These are phyloP conservation scores for Pyrenopolyporus hunteri DNA, from an alignment of 495 filamentous ascomycete genomes.

Conservation along the genomic window DNA sequence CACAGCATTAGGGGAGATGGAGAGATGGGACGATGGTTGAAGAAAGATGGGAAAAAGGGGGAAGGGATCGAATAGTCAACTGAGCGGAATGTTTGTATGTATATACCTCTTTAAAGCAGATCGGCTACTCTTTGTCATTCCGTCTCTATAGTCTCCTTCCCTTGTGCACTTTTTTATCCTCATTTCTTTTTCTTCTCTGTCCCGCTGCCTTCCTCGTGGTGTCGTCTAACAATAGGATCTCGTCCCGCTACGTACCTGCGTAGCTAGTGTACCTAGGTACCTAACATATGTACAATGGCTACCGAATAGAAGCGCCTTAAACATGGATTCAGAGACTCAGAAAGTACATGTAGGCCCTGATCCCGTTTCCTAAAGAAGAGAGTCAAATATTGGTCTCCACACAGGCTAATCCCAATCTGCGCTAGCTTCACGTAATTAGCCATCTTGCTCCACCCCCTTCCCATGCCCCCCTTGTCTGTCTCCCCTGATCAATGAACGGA, in stretches of 20 bases:
- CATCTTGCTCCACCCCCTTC: constrained; percentile 23
- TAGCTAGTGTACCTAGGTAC: not conserved
- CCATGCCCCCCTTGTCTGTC: constrained; percentile 10
- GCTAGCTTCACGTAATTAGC: constrained; percentile 36
- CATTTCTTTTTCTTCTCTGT: constrained; percentile 8
- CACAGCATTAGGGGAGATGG: constrained; percentile 25
- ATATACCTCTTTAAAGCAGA: no score
- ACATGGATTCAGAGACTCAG: not conserved
- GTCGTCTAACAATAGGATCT: constrained; percentile 8
- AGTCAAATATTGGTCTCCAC: constrained; percentile 25
- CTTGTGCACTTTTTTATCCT: constrained; percentile 1
- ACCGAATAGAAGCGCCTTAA: not conserved
- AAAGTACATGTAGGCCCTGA: constrained; percentile 27
- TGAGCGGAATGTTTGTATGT: constrained; percentile 10
- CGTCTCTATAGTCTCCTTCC: constrained; percentile 20
- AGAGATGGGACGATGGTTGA: not conserved
- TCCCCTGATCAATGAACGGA: constrained; percentile 34
- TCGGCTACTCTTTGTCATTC: constrained; percentile 24
- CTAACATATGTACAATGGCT: not conserved
- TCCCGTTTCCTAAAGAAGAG: constrained; percentile 33
- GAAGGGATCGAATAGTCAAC: constrained; percentile 6
- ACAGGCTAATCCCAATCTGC: constrained; percentile 6
- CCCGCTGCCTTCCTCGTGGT: constrained; percentile 4
- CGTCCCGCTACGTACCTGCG: not conserved
- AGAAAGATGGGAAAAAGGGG: not conserved